Evolutionary conservation across 192 early-diverging fungal species (phyloP).

Genomic region (Phlyctochytrium bullatum): DNA sequence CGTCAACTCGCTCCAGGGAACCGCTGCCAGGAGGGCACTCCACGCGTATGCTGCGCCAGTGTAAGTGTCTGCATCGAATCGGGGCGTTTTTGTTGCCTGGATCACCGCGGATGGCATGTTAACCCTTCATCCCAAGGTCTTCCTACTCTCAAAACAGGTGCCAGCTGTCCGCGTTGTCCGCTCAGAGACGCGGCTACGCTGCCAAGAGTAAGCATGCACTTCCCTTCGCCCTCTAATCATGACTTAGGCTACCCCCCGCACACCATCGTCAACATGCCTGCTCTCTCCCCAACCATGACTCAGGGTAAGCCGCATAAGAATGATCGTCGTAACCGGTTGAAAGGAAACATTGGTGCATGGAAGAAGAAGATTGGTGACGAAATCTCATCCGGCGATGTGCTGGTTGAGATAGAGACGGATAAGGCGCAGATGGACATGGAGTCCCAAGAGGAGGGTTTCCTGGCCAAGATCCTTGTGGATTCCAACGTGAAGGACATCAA

Average conservation of each 20-base stretch:
- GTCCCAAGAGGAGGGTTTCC: constrained; percentile 94
- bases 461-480: constrained; percentile 87
- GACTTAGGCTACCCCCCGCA: constrained; percentile 75
- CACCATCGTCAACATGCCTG: constrained; percentile 89
- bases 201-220: too few species aligned
- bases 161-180: too few species aligned
- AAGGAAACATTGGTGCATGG: constrained; percentile 85
- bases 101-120: too few species aligned
- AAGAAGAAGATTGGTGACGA: constrained; percentile 92
- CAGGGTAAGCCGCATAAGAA: constrained; percentile 49
- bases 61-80: too few species aligned
- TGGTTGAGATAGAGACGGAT: constrained; percentile 98
- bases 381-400: constrained; percentile 83
- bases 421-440: constrained; percentile 99
- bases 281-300: constrained; percentile 99
- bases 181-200: too few species aligned
- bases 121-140: too few species aligned
- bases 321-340: not conserved
- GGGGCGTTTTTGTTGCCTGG: too few species aligned
- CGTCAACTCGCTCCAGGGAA: too few species aligned
- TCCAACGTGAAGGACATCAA: constrained; percentile 82
- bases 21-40: too few species aligned
- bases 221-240: too few species aligned
- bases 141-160: too few species aligned
- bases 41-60: too few species aligned